Base-by-base conservation (phyloP, 805 yeast genomes). In the Monosporozyma servazzii region DNA sequence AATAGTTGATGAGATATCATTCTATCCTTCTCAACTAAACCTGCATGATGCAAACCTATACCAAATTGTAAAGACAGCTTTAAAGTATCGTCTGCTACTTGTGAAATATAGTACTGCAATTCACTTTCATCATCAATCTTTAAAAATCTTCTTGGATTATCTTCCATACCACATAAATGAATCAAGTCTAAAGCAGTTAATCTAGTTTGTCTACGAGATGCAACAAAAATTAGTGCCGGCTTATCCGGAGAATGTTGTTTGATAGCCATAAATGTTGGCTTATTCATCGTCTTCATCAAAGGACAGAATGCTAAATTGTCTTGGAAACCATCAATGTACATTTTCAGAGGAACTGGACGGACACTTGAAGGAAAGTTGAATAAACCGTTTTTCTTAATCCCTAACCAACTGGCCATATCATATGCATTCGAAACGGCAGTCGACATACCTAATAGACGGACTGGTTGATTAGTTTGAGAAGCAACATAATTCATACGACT, bases 1-100 rank as follows among this genome's bases (percentile, higher is more conserved):
- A 93, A 93, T 79, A 91, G 77, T 61, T 83, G 83, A 62, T 93
- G 99, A 0, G 95, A 84, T 52, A 89, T 69, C 56, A 88, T 86
- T 60, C 99, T 78, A 64, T 93, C 99, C 2, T 87, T 72, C 57
- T 98, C 77, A 37, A 87, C 72, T 86, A 93, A 81, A 61, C 99
- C 99, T 1, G 99, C 99, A 71, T 93, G 98, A 69, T 93, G 99
- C 9, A 88, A 77, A 25, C 97, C 98, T 65, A 91, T 84, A 0
- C 99, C 99, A 51, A 75, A 71, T 47, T 73, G 80, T 59, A 90
- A 82, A 7, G 95, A 72, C 55, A 89, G 70, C 56, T 77, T 77
- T 49, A 89, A 73, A 2, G 96, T 87, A 31, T 88, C 96, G 67
- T 89, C 97, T 53, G 85, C 82, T 11, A 88, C 93, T 10, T 84